phyloP scores from a whole-genome alignment of 192 early-diverging fungal genomes.

The Hyaloraphidium curvatum region DNA sequence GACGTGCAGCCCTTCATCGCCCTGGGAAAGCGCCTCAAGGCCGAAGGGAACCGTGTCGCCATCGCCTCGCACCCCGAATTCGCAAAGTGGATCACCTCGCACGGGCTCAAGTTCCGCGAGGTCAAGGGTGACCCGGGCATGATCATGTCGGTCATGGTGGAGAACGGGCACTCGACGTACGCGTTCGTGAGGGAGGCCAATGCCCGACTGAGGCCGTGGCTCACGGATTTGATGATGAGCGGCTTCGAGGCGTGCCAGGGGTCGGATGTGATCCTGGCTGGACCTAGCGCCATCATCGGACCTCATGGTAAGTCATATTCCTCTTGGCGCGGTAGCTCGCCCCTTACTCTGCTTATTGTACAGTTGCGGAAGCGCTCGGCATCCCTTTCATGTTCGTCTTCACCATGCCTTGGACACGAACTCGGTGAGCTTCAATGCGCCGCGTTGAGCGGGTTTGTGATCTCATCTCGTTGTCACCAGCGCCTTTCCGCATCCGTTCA shows the following conservation, averaged over 20 bases:
- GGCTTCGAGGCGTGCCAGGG: conserved; percentile 35
- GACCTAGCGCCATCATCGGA: too few relatives aligned
- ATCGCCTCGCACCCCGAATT: conserved; percentile 51
- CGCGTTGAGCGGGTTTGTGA: too few relatives aligned
- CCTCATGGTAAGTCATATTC: too few relatives aligned
- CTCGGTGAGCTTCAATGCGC: too few relatives aligned
- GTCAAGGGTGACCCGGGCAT: conserved; percentile 43
- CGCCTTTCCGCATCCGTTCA: conserved; percentile 60
- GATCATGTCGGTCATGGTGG: conserved; percentile 44
- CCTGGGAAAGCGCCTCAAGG: conserved; percentile 38
- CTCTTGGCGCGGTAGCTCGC: too few relatives aligned
- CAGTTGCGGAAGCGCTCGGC: too few relatives aligned
- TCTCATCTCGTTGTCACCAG: too few relatives aligned
- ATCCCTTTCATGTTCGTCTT: conserved; percentile 47
- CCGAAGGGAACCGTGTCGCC: conserved; percentile 37
- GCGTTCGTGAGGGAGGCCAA: conserved; percentile 36
- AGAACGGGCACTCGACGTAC: conserved; percentile 45
- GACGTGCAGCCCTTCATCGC: conserved; percentile 60
- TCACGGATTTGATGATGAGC: conserved; percentile 34
- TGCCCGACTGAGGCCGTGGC: conserved; percentile 24
- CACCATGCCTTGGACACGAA: conserved; percentile 60
- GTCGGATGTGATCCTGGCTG: conserved; percentile 48
- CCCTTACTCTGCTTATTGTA: too few relatives aligned
- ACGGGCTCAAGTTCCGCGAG: conserved; percentile 45
- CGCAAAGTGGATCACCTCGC: conserved; percentile 36